These are phyloP conservation scores for Hibiscus tridactylites DNA, from an alignment of 345 rosid genomes.

Conservation along the genomic window DNA sequence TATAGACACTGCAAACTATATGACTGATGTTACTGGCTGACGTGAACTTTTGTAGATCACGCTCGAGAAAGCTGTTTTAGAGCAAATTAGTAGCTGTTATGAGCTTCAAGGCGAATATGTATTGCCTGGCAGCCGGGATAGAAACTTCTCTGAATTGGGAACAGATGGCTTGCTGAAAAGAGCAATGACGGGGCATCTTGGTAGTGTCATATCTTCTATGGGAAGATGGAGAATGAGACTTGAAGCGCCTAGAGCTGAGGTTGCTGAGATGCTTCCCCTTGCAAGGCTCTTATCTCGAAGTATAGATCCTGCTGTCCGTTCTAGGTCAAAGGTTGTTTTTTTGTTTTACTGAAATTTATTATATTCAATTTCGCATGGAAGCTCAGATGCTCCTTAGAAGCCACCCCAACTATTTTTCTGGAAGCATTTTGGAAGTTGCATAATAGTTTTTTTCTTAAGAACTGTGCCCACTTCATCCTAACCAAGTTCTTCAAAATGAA, in stretches of 20 bases:
- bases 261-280: slow-evolving; percentile 98
- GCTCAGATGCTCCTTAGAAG: neutral
- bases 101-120: slow-evolving; percentile 99
- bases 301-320: slow-evolving; percentile 93
- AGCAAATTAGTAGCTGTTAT: slow-evolving; percentile 80
- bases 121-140: slow-evolving; percentile 86
- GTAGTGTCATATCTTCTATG: slow-evolving; percentile 95
- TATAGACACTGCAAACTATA: slow-evolving; percentile 9
- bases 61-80: slow-evolving; percentile 84
- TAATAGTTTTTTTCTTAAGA: neutral
- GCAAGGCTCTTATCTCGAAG: slow-evolving; percentile 97
- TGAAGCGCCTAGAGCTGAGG: slow-evolving; percentile 97
- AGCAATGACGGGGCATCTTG: slow-evolving; percentile 90
- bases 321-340: slow-evolving; percentile 78
- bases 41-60: slow-evolving; percentile 48
- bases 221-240: slow-evolving; percentile 99
- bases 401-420: neutral
- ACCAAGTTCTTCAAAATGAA: neutral
- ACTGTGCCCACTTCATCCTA: neutral
- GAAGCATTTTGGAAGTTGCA: slow-evolving; percentile 7
- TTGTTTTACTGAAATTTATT: slow-evolving; percentile 12
- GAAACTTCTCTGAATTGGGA: slow-evolving; percentile 61
- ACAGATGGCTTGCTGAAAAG: slow-evolving; percentile 71
- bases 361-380: neutral
- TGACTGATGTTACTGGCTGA: slow-evolving; percentile 19